Conservation (phyloP, 805 yeast species). For the Candida argentea region DNA sequence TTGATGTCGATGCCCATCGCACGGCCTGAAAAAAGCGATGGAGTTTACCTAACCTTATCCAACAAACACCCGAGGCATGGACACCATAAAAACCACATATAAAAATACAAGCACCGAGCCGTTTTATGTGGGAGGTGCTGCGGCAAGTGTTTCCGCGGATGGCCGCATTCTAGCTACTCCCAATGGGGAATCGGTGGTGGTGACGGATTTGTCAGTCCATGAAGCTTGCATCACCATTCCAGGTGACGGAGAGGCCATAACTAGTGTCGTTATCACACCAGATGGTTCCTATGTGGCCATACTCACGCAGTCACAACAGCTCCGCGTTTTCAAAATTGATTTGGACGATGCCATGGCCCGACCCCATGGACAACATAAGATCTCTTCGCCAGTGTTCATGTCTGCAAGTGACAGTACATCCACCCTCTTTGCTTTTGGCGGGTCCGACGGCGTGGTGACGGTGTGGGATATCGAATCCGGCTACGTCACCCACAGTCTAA, state of each 20-base stretch:
- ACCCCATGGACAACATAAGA: slow-evolving; percentile 44
- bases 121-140: slow-evolving; percentile 76
- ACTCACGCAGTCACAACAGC: slow-evolving; percentile 75
- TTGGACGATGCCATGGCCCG: slow-evolving; percentile 29
- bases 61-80: slow-evolving; percentile 4
- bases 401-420: slow-evolving; percentile 72
- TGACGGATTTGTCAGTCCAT: slow-evolving; percentile 55
- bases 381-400: slow-evolving; percentile 76
- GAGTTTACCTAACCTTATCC: too few relatives aligned
- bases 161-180: slow-evolving; percentile 62
- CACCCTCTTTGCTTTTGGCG: slow-evolving; percentile 84
- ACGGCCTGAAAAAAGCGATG: too few relatives aligned
- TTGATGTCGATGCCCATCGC: too few relatives aligned
- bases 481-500: slow-evolving; percentile 76
- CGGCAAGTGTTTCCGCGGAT: slow-evolving; percentile 56
- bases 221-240: slow-evolving; percentile 50
- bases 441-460: slow-evolving; percentile 85
- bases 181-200: slow-evolving; percentile 62
- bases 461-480: slow-evolving; percentile 91
- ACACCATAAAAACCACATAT: slow-evolving; percentile 30
- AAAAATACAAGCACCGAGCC: slow-evolving; percentile 54
- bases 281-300: slow-evolving; percentile 63
- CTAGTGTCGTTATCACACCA: slow-evolving; percentile 67
- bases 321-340: slow-evolving; percentile 51
- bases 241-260: slow-evolving; percentile 78